A percentile compares a stretch with the other conserved stretches of the same genome.
phyloP scores from a whole-genome alignment of 768 basidiomycete species.

The Filobasidium floriforme region DNA sequence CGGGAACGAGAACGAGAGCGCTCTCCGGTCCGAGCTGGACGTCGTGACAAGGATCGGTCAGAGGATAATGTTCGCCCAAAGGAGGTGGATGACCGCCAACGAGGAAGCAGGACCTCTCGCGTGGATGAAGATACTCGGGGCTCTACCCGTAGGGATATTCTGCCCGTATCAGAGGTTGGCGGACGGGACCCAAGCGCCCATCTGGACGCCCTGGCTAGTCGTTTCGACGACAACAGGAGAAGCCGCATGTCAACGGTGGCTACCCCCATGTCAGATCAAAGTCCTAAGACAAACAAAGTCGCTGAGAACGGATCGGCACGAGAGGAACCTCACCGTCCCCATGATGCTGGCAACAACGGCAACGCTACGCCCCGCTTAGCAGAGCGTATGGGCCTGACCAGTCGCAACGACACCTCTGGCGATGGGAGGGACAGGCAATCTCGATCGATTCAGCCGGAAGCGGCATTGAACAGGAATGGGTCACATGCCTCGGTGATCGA shows the following conservation, averaged over 20 bases:
- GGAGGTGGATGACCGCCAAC: neutral
- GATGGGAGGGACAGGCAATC: neutral
- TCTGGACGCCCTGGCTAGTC: neutral
- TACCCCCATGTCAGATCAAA: neutral
- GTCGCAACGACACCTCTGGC: neutral
- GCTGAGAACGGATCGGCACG: neutral
- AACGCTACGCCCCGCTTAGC: neutral
- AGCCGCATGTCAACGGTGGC: neutral
- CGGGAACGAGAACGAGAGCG: constrained; percentile 8
- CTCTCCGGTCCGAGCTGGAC: neutral
- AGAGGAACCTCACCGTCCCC: neutral
- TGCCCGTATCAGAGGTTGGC: no score
- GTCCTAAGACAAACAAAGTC: neutral
- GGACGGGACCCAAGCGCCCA: neutral
- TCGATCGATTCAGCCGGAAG: neutral
- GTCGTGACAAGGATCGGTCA: neutral
- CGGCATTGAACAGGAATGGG: no score
- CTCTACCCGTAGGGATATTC: no score
- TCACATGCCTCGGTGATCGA: neutral
- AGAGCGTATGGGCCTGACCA: neutral
- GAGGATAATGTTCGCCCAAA: neutral
- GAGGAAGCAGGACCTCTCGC: neutral
- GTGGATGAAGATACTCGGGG: neutral
- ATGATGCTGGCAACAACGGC: neutral
- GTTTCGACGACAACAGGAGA: constrained; percentile 6